These are phyloP conservation scores for Colletotrichum spaethianum DNA, from an alignment of 2,329 filamentous ascomycete species.

Conservation along the genomic window DNA sequence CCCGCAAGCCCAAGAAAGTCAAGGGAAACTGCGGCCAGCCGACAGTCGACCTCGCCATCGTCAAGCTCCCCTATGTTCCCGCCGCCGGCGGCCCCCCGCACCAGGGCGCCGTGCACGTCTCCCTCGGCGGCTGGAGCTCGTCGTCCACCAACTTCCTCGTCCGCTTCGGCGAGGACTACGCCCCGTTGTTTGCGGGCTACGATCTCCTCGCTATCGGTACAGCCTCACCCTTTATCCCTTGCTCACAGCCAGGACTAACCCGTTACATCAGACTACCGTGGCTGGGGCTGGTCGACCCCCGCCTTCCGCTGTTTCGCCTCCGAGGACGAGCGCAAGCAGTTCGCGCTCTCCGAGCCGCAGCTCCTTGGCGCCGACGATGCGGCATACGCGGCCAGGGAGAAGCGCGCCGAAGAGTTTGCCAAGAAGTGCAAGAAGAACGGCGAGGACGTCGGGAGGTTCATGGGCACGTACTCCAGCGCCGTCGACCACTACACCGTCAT, in stretches of 20 bases:
- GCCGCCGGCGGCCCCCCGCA: background rate
- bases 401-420: slow-evolving; percentile 12
- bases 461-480: slow-evolving; percentile 29
- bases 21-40: slow-evolving; percentile 16
- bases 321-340: slow-evolving; percentile 23
- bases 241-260: background rate
- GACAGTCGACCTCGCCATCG: slow-evolving; percentile 19
- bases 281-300: slow-evolving; percentile 15
- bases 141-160: slow-evolving; percentile 29
- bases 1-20: slow-evolving; percentile 15
- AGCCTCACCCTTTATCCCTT: too few species aligned
- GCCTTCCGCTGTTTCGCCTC: slow-evolving; percentile 28
- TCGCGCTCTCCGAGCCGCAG: slow-evolving; percentile 4
- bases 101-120: slow-evolving; percentile 16
- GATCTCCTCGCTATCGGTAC: slow-evolving; percentile 29
- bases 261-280: slow-evolving; percentile 5
- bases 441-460: slow-evolving; percentile 16
- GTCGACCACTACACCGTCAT: slow-evolving; percentile 29
- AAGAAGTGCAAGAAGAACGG: slow-evolving; percentile 27
- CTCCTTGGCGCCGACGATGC: slow-evolving; percentile 20
- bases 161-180: slow-evolving; percentile 25
- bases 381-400: slow-evolving; percentile 5
- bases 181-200: slow-evolving; percentile 8
- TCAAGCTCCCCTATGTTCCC: slow-evolving; percentile 25
- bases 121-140: slow-evolving; percentile 26